Percentiles rank a stretch among this genome's conserved stretches.
phyloP scores from a whole-genome alignment of 441 rosid genomes.

The Pelargonium exstipulatum region DNA sequence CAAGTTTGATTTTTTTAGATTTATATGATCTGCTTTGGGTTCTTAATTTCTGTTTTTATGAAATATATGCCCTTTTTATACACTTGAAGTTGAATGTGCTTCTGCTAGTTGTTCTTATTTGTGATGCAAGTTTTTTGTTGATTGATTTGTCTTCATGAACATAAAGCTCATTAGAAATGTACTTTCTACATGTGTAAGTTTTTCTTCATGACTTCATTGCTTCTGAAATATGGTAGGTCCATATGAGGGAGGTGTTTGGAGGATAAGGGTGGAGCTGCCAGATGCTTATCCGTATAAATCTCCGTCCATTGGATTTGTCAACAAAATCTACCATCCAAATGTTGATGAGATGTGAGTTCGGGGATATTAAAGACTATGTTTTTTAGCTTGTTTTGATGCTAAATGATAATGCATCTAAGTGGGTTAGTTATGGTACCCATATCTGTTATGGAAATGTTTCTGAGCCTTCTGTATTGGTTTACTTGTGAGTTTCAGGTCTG shows the following conservation, averaged over 20 bases:
- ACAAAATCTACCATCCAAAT: conserved; percentile 70
- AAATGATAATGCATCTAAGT: background rate
- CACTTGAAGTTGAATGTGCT: conserved; percentile 12
- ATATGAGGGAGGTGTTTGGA: conserved; percentile 68
- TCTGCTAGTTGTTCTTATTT: conserved; percentile 9
- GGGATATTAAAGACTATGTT: conserved; percentile 11
- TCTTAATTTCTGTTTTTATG: conserved; percentile 8
- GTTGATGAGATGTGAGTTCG: conserved; percentile 62
- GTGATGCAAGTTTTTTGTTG: conserved; percentile 27
- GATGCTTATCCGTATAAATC: conserved; percentile 79
- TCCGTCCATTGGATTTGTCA: conserved; percentile 65
- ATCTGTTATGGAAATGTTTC: background rate
- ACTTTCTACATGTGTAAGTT: background rate
- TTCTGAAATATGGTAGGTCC: conserved; percentile 38
- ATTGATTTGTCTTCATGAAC: conserved; percentile 23
- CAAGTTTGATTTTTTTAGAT: background rate
- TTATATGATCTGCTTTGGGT: conserved; percentile 14
- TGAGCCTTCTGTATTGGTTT: background rate
- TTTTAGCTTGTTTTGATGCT: conserved; percentile 17
- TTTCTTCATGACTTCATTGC: background rate
- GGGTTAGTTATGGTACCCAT: background rate
- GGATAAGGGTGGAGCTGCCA: conserved; percentile 64
- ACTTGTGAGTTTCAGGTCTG: conserved; percentile 59
- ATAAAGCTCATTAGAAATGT: conserved; percentile 15
- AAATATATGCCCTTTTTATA: conserved; percentile 3